Percentiles rank a stretch among this genome's conserved stretches.
phyloP scores from a whole-genome alignment of 169 alveolate species.

The Plasmodium reichenowi region DNA sequence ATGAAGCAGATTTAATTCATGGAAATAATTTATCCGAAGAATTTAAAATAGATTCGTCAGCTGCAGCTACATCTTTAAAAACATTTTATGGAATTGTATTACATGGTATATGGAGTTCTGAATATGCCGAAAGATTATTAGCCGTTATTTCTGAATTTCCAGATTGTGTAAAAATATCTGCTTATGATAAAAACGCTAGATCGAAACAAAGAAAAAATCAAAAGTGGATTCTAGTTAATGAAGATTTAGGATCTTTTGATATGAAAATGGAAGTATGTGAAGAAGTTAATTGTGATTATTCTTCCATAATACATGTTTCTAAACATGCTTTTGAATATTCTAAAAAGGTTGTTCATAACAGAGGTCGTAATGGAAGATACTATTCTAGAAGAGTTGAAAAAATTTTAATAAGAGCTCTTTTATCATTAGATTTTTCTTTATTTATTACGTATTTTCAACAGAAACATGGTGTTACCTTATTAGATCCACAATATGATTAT shows the following conservation, averaged over 20 bases:
- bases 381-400: slow-evolving; percentile 84
- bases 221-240: slow-evolving; percentile 79
- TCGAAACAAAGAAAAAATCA: slow-evolving; percentile 79
- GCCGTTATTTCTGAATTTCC: slow-evolving; percentile 76
- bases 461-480: slow-evolving; percentile 80
- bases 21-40: slow-evolving; percentile 75
- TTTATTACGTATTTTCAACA: slow-evolving; percentile 74
- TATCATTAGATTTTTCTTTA: slow-evolving; percentile 65
- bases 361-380: slow-evolving; percentile 79
- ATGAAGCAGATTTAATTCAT: slow-evolving; percentile 82
- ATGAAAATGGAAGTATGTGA: slow-evolving; percentile 35
- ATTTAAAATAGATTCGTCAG: slow-evolving; percentile 80
- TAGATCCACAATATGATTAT: slow-evolving; percentile 78
- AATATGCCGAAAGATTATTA: slow-evolving; percentile 82
- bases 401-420: slow-evolving; percentile 82
- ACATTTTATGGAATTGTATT: slow-evolving; percentile 82
- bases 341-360: slow-evolving; percentile 71
- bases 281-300: slow-evolving; percentile 63
- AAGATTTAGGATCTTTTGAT: slow-evolving; percentile 78
- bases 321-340: slow-evolving; percentile 82
- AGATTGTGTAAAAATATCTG: slow-evolving; percentile 53
- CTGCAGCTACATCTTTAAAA: slow-evolving; percentile 83
- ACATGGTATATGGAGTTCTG: slow-evolving; percentile 86
- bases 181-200: slow-evolving; percentile 17
- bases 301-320: slow-evolving; percentile 81